These are phyloP conservation scores for Fusarium piperis DNA, from an alignment of 2,329 filamentous ascomycete species.

Conservation along the genomic window DNA sequence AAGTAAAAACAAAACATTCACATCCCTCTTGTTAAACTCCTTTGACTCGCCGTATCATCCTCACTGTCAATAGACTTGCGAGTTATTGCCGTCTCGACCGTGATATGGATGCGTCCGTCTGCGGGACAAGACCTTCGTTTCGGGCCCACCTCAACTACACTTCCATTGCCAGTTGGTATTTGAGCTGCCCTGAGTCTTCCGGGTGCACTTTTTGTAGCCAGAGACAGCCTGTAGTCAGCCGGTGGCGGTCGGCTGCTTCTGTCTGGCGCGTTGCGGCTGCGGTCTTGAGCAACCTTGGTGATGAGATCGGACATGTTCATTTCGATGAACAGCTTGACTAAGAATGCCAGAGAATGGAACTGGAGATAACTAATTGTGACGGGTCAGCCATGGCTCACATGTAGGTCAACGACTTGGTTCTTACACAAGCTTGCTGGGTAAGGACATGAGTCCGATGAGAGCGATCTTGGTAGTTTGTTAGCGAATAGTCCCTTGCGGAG, in stretches of 20 bases:
- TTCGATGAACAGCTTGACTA: not conserved
- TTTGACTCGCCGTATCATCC: not conserved
- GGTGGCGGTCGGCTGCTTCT: not conserved
- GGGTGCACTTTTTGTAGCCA: not conserved
- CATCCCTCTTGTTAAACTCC: not conserved
- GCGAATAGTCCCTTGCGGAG: not conserved
- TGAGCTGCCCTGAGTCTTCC: not conserved
- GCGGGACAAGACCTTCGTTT: not conserved
- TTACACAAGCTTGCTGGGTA: not conserved
- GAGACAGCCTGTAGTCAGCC: not conserved
- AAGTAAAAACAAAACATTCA: not conserved
- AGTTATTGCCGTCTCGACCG: not conserved
- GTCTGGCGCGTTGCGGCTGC: not conserved
- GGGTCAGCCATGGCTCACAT: not conserved
- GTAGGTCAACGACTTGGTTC: not conserved
- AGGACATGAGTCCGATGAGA: not conserved
- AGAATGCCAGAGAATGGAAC: not conserved
- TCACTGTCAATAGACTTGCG: not conserved
- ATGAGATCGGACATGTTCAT: not conserved
- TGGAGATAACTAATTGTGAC: not conserved
- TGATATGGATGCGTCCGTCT: not conserved
- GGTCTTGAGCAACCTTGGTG: not conserved
- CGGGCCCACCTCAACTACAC: not conserved
- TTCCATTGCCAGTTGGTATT: not conserved
- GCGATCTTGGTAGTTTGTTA: not conserved